Percentiles rank a stretch among this genome's conserved stretches.
Evolutionary conservation across 2,329 filamentous ascomycete species (phyloP).

Genomic region (Fusarium proliferatum): DNA sequence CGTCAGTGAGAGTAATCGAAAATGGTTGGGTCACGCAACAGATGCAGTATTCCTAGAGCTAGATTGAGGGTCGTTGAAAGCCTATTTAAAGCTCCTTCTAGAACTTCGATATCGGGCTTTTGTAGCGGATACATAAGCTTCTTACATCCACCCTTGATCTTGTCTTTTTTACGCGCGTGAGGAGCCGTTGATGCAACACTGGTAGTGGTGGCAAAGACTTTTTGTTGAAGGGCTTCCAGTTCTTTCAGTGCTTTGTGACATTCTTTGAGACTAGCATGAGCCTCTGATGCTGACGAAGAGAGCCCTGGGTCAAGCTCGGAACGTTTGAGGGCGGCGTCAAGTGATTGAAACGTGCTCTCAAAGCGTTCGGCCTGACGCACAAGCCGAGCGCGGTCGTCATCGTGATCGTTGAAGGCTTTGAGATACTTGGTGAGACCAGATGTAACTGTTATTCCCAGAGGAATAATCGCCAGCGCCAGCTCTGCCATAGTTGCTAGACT

Average conservation of each 20-base stretch:
- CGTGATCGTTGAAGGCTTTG: background rate
- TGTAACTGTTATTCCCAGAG: fast-evolving
- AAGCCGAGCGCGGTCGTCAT: background rate
- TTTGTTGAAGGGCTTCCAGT: background rate
- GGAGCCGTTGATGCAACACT: fast-evolving
- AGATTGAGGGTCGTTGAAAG: background rate
- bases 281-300: background rate
- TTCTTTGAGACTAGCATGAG: fast-evolving
- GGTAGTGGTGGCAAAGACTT: background rate
- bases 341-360: background rate
- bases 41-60: background rate
- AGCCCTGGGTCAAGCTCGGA: fast-evolving
- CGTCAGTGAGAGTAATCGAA: fast-evolving
- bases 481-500: fast-evolving
- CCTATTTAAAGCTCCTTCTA: fast-evolving
- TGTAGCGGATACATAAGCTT: background rate
- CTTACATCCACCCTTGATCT: background rate
- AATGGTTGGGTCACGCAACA: fast-evolving
- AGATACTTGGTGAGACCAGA: background rate
- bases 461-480: fast-evolving
- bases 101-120: fast-evolving
- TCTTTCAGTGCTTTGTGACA: background rate
- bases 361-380: background rate
- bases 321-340: fast-evolving
- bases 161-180: background rate